A percentile compares a stretch with the other conserved stretches of the same genome.
These are phyloP conservation scores for Aureobasidium sp. DNA, from an alignment of 2,329 filamentous ascomycete genomes.

Conservation along the genomic window DNA sequence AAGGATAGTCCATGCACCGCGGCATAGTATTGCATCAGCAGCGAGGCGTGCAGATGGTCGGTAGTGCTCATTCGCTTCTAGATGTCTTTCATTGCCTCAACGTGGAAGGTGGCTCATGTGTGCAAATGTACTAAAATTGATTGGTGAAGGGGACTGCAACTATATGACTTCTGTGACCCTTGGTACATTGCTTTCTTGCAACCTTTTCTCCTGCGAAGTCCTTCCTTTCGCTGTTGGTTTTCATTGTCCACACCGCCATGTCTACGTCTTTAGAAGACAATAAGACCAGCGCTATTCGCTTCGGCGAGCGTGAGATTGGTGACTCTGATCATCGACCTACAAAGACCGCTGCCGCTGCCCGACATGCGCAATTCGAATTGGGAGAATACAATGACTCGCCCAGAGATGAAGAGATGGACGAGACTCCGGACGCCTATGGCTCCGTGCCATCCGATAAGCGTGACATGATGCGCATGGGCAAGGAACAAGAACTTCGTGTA, in stretches of 20 bases:
- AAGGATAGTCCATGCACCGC: neutral
- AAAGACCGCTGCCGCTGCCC: slow-evolving; percentile 8
- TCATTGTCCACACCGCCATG: neutral
- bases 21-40: neutral
- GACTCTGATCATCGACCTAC: neutral
- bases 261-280: neutral
- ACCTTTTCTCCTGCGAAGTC: neutral
- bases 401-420: slow-evolving; percentile 10
- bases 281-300: slow-evolving; percentile 5
- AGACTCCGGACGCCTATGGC: slow-evolving; percentile 5
- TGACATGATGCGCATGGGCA: slow-evolving; percentile 44
- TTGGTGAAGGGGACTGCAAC: neutral
- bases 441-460: slow-evolving; percentile 26
- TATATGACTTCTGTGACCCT: neutral
- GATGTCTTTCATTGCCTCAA: neutral
- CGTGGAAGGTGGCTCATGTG: neutral
- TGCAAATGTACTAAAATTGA: neutral
- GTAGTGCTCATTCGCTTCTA: neutral
- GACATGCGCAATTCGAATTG: slow-evolving; percentile 8
- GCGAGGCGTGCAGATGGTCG: neutral
- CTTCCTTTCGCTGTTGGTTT: neutral
- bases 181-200: neutral
- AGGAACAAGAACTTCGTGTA: slow-evolving; percentile 40
- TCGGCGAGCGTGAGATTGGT: slow-evolving; percentile 1
- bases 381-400: neutral